Conservation (phyloP, 169 alveolate species). For the Neospora caninum region DNA sequence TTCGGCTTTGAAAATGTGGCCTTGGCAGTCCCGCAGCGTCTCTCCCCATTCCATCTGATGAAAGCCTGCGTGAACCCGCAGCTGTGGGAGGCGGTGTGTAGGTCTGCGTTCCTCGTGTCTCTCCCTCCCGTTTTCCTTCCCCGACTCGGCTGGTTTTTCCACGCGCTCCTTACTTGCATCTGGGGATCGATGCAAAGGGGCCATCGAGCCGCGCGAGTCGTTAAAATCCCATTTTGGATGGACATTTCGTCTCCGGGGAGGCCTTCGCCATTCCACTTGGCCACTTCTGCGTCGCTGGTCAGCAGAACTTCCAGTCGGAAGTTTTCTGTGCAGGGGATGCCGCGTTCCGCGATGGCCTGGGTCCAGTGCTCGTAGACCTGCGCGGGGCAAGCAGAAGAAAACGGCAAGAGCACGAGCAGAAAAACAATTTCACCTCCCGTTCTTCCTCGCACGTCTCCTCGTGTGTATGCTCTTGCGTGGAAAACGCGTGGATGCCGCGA, state of each 20-base stretch:
- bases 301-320: conserved; percentile 88
- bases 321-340: conserved; percentile 82
- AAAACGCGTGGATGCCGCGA: too few species aligned
- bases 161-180: conserved; percentile 74
- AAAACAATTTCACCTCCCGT: too few species aligned
- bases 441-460: too few species aligned
- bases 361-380: conserved; percentile 88
- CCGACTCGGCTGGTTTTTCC: neutral
- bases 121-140: too few species aligned
- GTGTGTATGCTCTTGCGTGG: too few species aligned
- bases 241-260: conserved; percentile 94
- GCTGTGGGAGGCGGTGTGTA: too few species aligned
- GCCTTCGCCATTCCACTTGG: conserved; percentile 93
- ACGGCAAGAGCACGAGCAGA: neutral
- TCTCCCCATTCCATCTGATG: too few species aligned
- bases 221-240: conserved; percentile 92
- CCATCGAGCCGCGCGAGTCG: conserved; percentile 90
- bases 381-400: neutral
- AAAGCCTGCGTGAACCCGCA: too few species aligned
- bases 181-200: conserved; percentile 96
- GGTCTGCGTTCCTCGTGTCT: too few species aligned
- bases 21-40: too few species aligned
- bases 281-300: conserved; percentile 89
- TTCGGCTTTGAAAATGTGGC: too few species aligned
- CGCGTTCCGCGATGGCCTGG: conserved; percentile 76